These are phyloP conservation scores for Globisporangium viniferum DNA, from an alignment of 352 stramenopile species.

Conservation along the genomic window DNA sequence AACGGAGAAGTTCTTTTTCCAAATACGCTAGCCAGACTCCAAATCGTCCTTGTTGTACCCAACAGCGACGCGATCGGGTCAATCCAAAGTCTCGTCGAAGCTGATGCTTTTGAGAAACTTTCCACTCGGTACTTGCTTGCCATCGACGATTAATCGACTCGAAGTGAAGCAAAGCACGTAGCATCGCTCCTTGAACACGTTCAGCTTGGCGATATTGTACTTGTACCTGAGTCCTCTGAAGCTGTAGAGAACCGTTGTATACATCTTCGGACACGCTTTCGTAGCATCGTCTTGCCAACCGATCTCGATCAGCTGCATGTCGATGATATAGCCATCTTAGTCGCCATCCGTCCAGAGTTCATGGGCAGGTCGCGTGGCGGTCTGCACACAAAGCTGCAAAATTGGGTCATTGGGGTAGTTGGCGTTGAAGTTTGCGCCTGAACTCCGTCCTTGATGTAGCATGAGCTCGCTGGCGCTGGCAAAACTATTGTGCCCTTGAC, in stretches of 20 bases:
- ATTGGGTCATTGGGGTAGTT: slow-evolving; percentile 1
- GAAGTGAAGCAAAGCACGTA: slow-evolving; percentile 1
- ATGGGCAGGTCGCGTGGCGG: background rate
- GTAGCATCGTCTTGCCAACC: background rate
- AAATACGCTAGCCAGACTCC: background rate
- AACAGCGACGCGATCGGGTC: background rate
- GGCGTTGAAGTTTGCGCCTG: background rate
- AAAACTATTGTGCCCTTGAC: too few relatives aligned
- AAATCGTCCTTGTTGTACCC: background rate
- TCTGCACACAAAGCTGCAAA: background rate
- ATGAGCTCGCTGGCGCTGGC: background rate
- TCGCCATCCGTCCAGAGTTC: background rate
- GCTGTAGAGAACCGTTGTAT: background rate
- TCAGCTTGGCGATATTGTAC: slow-evolving; percentile 4
- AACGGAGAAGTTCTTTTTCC: background rate
- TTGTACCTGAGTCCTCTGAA: background rate
- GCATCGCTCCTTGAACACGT: background rate
- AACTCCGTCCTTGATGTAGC: background rate
- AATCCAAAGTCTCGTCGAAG: background rate
- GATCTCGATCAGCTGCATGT: slow-evolving; percentile 5
- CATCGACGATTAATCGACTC: background rate
- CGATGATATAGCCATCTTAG: background rate
- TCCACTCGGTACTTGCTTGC: background rate
- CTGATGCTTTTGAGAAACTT: slow-evolving; percentile 4
- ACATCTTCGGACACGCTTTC: background rate